Evolutionary conservation across 1,139 yeast genomes (phyloP).

Genomic region (Pichia sp.): DNA sequence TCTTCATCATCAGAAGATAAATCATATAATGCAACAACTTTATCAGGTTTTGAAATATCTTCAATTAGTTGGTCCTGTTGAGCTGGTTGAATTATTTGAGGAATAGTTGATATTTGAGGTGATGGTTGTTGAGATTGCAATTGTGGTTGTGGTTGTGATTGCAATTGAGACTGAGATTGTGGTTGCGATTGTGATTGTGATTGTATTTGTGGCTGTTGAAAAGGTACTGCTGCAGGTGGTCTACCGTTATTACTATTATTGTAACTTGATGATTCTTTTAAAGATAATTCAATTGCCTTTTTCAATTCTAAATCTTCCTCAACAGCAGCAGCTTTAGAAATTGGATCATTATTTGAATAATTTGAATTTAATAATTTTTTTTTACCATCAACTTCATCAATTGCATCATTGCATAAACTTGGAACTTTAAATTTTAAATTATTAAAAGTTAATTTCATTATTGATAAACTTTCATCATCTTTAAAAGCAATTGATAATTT

Average conservation of each 20-base stretch:
- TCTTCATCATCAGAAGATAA: slow-evolving; percentile 65
- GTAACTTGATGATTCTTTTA: slow-evolving; percentile 69
- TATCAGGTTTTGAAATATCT: slow-evolving; percentile 35
- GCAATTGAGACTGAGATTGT: slow-evolving; percentile 3
- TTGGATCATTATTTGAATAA: neutral
- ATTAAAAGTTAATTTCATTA: slow-evolving; percentile 58
- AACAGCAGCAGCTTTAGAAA: slow-evolving; percentile 1
- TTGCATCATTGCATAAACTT: slow-evolving; percentile 36
- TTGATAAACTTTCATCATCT: slow-evolving; percentile 67
- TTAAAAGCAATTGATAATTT: slow-evolving; percentile 55
- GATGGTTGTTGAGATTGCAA: neutral
- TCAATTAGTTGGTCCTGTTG: slow-evolving; percentile 5
- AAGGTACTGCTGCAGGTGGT: slow-evolving; percentile 4
- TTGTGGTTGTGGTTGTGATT: neutral
- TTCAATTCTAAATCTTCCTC: slow-evolving; percentile 76
- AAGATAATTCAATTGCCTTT: slow-evolving; percentile 69
- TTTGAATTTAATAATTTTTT: no score
- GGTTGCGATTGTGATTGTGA: slow-evolving; percentile 4
- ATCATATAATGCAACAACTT: slow-evolving; percentile 81
- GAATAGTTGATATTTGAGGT: neutral
- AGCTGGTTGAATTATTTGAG: neutral
- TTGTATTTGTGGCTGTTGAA: neutral
- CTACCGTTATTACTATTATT: no score
- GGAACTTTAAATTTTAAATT: slow-evolving; percentile 36
- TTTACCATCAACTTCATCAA: slow-evolving; percentile 24